Evolutionary conservation across 805 yeast genomes (phyloP), one percentile per base, ranked within the genome.

Genomic region (Kluyveromyces aestuarii): DNA sequence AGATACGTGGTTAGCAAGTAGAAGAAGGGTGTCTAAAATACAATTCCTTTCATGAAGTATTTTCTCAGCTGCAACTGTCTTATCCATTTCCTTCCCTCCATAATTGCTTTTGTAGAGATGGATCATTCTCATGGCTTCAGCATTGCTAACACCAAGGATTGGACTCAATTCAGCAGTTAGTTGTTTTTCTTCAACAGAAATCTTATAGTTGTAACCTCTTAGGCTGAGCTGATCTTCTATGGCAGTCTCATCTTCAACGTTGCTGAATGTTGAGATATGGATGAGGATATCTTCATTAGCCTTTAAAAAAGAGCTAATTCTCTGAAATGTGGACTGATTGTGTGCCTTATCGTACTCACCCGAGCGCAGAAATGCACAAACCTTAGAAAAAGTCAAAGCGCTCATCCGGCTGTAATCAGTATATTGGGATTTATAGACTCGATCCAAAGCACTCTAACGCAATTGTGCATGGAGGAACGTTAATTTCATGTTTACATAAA

Each of bases 11-110:
- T 59, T 60, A 2, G 69, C 41, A 3, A 69, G 35, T n/a, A 50
- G 44, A 21, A 69, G 57, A 1, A 72, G 67, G 3, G 76, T 61
- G 39, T 71, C 69, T n/a, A 80, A 56, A 0, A 79, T 63, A 1
- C 70, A 60, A 51, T 80, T 66, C 57, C 84, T 72, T 56, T 82
- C 87, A 48, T 71, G 63, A 48, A 79, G 60, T 62, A 18, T 67
- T 59, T 8, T 69, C 64, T 56, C 72, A 70, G n/a, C 71, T 45
- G 16, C 69, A 50, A 37, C 71, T 56, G 44, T 41, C 49, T 16
- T 17, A 59, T 52, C 27, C 38, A 43, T 17, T 56, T 62, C 10
- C 52, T 60, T 39, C 62, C 74, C 49, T 46, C 79, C 69, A 48
- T 67, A 61, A 52, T 71, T 60, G 43, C 64, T 54, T 47, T 67